phyloP scores from a whole-genome alignment of 1,139 yeast genomes.

The Taphrina confusa region DNA sequence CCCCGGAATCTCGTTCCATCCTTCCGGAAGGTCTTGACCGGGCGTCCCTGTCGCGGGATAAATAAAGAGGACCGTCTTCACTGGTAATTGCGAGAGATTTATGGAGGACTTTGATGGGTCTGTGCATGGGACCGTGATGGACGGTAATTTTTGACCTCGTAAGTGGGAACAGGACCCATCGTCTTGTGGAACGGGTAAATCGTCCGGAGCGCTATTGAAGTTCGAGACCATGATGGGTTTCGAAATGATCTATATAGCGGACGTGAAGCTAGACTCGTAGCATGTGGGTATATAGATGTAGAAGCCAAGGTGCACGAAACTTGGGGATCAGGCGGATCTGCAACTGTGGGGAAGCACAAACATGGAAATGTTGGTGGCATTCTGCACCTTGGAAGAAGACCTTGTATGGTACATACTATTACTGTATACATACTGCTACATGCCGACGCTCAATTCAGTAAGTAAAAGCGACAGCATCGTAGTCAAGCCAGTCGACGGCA shows the following conservation, averaged over 20 bases:
- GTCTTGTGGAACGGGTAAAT: not conserved
- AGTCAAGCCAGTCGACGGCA: not conserved
- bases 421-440: no score
- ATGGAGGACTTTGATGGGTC: not conserved
- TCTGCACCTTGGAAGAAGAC: no score
- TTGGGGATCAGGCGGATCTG: no score
- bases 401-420: no score
- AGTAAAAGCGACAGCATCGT: no score
- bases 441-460: no score
- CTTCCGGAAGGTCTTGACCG: not conserved
- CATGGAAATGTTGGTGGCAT: no score
- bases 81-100: not conserved
- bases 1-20: constrained; percentile 8
- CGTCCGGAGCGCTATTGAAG: not conserved
- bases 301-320: no score
- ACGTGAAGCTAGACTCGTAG: no score
- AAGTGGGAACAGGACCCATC: constrained; percentile 1
- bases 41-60: constrained; percentile 4
- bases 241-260: no score
- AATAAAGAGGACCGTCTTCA: not conserved
- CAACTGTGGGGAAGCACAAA: no score
- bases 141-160: not conserved
- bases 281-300: no score
- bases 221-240: not conserved
- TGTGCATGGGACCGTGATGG: constrained; percentile 1